Percentiles rank a stretch among this genome's conserved stretches.
Conservation (phyloP, 106 monocot genomes). For the Dioscorea zingiberensis region DNA sequence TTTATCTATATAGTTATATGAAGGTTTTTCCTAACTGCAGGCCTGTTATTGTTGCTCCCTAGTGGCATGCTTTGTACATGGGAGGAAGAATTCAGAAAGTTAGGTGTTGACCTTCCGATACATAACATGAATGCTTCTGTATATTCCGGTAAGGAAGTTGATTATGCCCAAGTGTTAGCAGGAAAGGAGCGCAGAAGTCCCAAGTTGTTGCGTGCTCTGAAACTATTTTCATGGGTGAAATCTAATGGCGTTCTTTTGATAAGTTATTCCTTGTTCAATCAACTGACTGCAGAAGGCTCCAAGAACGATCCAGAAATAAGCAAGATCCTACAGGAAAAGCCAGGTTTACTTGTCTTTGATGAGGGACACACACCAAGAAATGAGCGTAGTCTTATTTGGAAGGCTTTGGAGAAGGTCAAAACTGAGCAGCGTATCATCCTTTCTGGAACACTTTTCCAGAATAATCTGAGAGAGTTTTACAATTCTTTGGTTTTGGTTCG, state of each 20-base stretch:
- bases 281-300: constrained; percentile 12
- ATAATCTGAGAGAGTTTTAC: constrained; percentile 71
- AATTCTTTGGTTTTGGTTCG: constrained; percentile 61
- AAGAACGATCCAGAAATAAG: constrained; percentile 6
- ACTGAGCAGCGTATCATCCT: constrained; percentile 60
- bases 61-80: constrained; percentile 55
- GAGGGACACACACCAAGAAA: constrained; percentile 87
- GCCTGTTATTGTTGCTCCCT: constrained; percentile 65
- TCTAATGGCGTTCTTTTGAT: constrained; percentile 43
- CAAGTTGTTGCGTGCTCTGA: constrained; percentile 16
- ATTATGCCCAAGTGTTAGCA: constrained; percentile 5
- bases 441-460: constrained; percentile 88
- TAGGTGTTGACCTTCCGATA: constrained; percentile 38
- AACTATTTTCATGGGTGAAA: constrained; percentile 49
- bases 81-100: constrained; percentile 58
- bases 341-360: constrained; percentile 62
- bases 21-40: constrained; percentile 47
- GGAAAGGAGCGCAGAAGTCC: not conserved
- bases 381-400: constrained; percentile 43
- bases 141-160: constrained; percentile 38
- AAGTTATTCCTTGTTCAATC: constrained; percentile 60
- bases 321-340: constrained; percentile 35
- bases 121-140: constrained; percentile 50
- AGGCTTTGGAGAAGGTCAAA: constrained; percentile 33
- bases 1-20: constrained; percentile 68